Evolutionary conservation across 768 basidiomycete species (phyloP), one percentile per base, ranked within the genome.

Genomic region (Macrolepiota dolichaula): DNA sequence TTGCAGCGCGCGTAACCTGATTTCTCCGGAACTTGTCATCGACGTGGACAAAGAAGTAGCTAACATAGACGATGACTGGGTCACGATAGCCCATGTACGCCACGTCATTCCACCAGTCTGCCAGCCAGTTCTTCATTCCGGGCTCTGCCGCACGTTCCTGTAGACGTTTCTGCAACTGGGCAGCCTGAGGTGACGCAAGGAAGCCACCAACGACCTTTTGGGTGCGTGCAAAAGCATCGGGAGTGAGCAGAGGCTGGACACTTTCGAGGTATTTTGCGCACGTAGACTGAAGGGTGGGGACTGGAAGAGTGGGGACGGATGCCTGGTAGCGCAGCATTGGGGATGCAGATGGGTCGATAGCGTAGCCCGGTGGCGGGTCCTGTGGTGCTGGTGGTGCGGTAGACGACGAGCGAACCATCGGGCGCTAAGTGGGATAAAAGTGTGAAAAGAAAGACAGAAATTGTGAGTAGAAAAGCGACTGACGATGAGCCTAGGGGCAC

Each of bases 41-140:
- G 49, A 87, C 71, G 72, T 98, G 96, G 9, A 95, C 83, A 72
- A 92, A 99, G 77, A 90, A 98, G 78, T 99, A 99, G 81, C 89
- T 94, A 68, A 96, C 94, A 65, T 86, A 91, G 13, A 96, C 91
- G 32, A 96, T 89, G 51, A 97, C 92, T 1, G 95, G 87, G 67
- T 96, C 96, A 51, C 92, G 83, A 69, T 92, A 92, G 5, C 78
- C 88, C 89, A 93, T 88, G 71, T 91, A 92, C 17, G 96, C 96
- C 4, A 73, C 84, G 37, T 97, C 93, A 74, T 98, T 96, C 96
- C 96, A 99, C 97, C 97, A 99, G 55, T 96, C 94, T 51, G 84
- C 82, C n/a, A 99, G 80, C 97, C 97, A 99, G 77, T 82, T 95
- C 67, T 77, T 78, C 55, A 76, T 72, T 17, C 73, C 72, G 1